These are phyloP conservation scores for Coemansia aciculifera DNA, from an alignment of 192 early-diverging fungal species.

Conservation along the genomic window DNA sequence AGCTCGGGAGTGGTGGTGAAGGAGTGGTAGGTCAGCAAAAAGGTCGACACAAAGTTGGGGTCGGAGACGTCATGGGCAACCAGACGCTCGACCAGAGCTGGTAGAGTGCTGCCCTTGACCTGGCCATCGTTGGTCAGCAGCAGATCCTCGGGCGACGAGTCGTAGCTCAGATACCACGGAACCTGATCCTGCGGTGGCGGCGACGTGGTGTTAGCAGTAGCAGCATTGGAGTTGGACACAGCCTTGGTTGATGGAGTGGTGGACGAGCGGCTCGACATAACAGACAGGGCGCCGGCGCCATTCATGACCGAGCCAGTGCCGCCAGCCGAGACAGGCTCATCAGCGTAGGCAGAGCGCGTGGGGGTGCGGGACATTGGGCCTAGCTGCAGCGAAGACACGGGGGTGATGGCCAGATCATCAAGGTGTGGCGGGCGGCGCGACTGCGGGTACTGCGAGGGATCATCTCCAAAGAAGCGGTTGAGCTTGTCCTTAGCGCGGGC, in stretches of 20 bases:
- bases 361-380: conserved; percentile 25
- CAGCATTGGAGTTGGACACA: conserved; percentile 18
- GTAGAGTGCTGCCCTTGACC: conserved; percentile 88
- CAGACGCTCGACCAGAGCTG: conserved; percentile 82
- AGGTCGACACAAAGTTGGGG: conserved; percentile 79
- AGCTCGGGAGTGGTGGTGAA: conserved; percentile 82
- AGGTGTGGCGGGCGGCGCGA: conserved; percentile 26
- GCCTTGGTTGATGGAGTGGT: conserved; percentile 28
- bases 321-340: conserved; percentile 22
- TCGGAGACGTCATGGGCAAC: conserved; percentile 87
- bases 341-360: conserved; percentile 35
- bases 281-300: conserved; percentile 24
- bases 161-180: conserved; percentile 81
- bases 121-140: conserved; percentile 82
- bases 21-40: conserved; percentile 93
- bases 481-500: conserved; percentile 57
- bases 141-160: conserved; percentile 72
- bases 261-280: conserved; percentile 38
- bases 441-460: conserved; percentile 37
- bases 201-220: neutral
- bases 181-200: conserved; percentile 38
- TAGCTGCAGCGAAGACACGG: conserved; percentile 25
- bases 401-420: conserved; percentile 38
- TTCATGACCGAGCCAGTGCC: conserved; percentile 13
- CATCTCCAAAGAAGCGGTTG: conserved; percentile 64